Evolutionary conservation across 2,329 filamentous ascomycete species (phyloP).

Genomic region (Colletotrichum abscissum): DNA sequence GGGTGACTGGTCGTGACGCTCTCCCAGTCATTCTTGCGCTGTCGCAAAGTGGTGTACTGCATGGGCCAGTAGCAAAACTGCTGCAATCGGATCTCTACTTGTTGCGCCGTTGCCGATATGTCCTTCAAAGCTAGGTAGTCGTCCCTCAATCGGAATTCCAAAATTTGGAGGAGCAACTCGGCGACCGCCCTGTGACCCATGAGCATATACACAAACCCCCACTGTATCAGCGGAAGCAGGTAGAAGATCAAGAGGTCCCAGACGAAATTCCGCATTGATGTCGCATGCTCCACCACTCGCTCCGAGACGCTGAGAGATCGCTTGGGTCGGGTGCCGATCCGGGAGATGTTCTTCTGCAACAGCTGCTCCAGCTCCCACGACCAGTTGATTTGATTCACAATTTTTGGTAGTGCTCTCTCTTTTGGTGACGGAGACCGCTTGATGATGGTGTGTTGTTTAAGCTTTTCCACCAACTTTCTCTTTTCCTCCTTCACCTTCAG

Average conservation of each 20-base stretch:
- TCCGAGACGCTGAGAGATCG: slow-evolving; percentile 93
- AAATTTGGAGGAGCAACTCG: slow-evolving; percentile 79
- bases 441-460: slow-evolving; percentile 88
- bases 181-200: slow-evolving; percentile 84
- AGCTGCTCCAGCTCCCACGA: slow-evolving; percentile 88
- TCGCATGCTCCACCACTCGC: slow-evolving; percentile 92
- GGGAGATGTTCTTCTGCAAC: slow-evolving; percentile 88
- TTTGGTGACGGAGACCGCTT: slow-evolving; percentile 82
- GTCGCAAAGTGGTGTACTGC: slow-evolving; percentile 92
- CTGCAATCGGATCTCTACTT: slow-evolving; percentile 95
- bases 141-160: slow-evolving; percentile 87
- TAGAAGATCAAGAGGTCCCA: slow-evolving; percentile 80
- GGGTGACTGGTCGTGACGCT: slow-evolving; percentile 95
- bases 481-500: slow-evolving; percentile 68
- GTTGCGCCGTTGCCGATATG: slow-evolving; percentile 94
- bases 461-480: slow-evolving; percentile 80
- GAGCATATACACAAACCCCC: slow-evolving; percentile 80
- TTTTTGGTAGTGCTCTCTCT: slow-evolving; percentile 81
- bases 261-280: slow-evolving; percentile 83
- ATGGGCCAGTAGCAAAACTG: slow-evolving; percentile 99
- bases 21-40: slow-evolving; percentile 91
- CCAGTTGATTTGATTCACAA: slow-evolving; percentile 96
- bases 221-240: slow-evolving; percentile 80
- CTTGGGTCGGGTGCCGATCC: slow-evolving; percentile 84
- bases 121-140: slow-evolving; percentile 91